phyloP scores from a whole-genome alignment of 1,284 basidiomycete genomes.

The Apiotrichum porosum region DNA sequence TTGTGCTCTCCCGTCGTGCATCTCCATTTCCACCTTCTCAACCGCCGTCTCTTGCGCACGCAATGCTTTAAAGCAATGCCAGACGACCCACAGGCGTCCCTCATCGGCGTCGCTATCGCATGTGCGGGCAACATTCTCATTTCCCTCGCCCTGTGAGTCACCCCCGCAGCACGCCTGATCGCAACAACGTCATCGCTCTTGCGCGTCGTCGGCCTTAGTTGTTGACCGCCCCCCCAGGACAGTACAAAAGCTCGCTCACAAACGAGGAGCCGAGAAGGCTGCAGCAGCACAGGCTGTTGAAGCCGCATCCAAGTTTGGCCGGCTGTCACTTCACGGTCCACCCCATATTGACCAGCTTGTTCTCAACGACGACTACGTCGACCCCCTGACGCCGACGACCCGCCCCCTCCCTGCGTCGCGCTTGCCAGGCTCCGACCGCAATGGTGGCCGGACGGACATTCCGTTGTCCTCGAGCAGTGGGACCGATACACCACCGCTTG shows the following conservation, averaged over 20 bases:
- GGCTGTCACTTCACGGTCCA: too few species aligned
- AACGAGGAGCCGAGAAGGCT: conserved; percentile 30
- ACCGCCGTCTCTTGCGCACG: too few species aligned
- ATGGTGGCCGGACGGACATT: too few species aligned
- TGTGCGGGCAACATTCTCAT: conserved; percentile 83
- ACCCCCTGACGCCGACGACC: too few species aligned
- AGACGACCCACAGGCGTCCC: conserved; percentile 44
- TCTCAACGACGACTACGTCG: too few species aligned
- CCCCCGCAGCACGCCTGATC: too few species aligned
- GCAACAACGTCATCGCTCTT: not conserved
- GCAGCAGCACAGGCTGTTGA: conserved; percentile 50
- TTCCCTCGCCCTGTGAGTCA: conserved; percentile 65
- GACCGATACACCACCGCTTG: conserved; percentile 8
- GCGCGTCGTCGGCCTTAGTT: not conserved
- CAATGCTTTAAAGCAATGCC: too few species aligned
- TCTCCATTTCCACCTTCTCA: too few species aligned
- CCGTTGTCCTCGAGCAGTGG: too few species aligned
- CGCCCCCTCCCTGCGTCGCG: not conserved
- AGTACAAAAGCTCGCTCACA: conserved; percentile 85
- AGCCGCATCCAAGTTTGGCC: not conserved
- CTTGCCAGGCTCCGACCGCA: not conserved
- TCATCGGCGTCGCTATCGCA: conserved; percentile 78
- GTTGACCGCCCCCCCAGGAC: conserved; percentile 50
- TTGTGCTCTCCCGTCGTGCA: too few species aligned
- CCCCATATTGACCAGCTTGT: too few species aligned